Conservation (phyloP, 805 yeast genomes). For the Ogataea philodendri region DNA sequence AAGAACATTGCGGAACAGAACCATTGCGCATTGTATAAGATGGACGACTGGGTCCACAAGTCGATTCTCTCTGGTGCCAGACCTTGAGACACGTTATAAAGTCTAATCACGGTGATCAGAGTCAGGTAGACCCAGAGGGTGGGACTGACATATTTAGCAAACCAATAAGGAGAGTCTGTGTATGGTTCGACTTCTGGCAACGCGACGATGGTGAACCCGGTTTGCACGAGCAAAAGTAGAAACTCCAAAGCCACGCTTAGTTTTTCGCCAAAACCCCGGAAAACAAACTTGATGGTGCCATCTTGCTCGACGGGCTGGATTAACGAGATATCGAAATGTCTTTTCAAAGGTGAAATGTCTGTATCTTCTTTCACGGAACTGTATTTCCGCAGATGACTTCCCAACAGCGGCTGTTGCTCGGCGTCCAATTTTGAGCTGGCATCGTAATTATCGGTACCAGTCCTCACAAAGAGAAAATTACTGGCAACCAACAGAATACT, state of each 20-base stretch:
- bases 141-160: slow-evolving; percentile 26
- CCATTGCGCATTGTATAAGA: slow-evolving; percentile 47
- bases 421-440: slow-evolving; percentile 5
- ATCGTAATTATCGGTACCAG: slow-evolving; percentile 3
- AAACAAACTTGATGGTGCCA: slow-evolving; percentile 49
- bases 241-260: slow-evolving; percentile 49
- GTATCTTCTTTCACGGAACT: slow-evolving; percentile 24
- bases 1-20: slow-evolving; percentile 47
- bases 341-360: slow-evolving; percentile 36
- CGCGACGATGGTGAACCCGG: slow-evolving; percentile 37
- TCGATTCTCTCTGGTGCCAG: slow-evolving; percentile 43
- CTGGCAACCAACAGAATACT: slow-evolving; percentile 29
- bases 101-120: slow-evolving; percentile 39
- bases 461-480: slow-evolving; percentile 5
- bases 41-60: slow-evolving; percentile 61
- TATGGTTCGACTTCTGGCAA: slow-evolving; percentile 38
- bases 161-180: slow-evolving; percentile 8
- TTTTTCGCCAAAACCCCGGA: slow-evolving; percentile 52
- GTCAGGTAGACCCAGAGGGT: slow-evolving; percentile 46
- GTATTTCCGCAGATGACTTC: slow-evolving; percentile 6
- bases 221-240: slow-evolving; percentile 38
- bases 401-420: slow-evolving; percentile 23
- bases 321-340: slow-evolving; percentile 64
- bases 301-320: slow-evolving; percentile 53
- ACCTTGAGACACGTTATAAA: slow-evolving; percentile 36